Conservation (phyloP, 805 yeast species). For the Ogataea ganodermae region DNA sequence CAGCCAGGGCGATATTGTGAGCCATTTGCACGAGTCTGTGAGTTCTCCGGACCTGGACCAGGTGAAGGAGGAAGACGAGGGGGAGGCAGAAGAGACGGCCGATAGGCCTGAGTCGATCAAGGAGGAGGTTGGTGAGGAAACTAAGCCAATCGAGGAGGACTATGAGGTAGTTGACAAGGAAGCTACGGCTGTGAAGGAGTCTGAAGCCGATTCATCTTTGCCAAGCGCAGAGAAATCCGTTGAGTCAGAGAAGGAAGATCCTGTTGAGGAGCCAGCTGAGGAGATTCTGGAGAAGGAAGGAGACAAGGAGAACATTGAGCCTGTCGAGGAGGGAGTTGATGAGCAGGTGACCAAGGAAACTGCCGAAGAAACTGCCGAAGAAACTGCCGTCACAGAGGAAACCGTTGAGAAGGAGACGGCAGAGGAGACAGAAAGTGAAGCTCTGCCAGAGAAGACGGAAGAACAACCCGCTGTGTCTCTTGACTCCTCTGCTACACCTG, state of each 20-base stretch:
- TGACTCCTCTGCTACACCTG: too few relatives aligned
- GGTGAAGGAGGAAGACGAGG: conserved; percentile 25
- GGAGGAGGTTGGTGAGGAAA: conserved; percentile 2
- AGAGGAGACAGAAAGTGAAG: too few relatives aligned
- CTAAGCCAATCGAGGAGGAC: neutral
- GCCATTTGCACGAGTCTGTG: conserved; percentile 21
- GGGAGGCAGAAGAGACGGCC: conserved; percentile 7
- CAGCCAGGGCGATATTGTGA: conserved; percentile 21
- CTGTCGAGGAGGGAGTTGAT: neutral
- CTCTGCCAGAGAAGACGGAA: too few relatives aligned
- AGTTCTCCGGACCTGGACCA: conserved; percentile 12
- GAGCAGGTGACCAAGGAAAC: neutral
- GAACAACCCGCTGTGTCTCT: too few relatives aligned
- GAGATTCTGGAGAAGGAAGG: neutral
- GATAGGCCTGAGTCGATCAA: neutral
- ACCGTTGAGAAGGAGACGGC: too few relatives aligned
- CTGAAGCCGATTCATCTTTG: neutral
- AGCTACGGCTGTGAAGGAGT: neutral
- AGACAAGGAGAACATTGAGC: neutral
- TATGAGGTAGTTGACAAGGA: neutral
- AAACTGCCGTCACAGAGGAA: too few relatives aligned
- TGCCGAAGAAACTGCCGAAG: too few relatives aligned
- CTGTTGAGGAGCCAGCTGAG: neutral
- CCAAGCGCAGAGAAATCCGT: neutral
- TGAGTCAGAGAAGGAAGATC: neutral